Evolutionary conservation across 345 rosid species (phyloP).

Genomic region (Euphorbia lathyris): DNA sequence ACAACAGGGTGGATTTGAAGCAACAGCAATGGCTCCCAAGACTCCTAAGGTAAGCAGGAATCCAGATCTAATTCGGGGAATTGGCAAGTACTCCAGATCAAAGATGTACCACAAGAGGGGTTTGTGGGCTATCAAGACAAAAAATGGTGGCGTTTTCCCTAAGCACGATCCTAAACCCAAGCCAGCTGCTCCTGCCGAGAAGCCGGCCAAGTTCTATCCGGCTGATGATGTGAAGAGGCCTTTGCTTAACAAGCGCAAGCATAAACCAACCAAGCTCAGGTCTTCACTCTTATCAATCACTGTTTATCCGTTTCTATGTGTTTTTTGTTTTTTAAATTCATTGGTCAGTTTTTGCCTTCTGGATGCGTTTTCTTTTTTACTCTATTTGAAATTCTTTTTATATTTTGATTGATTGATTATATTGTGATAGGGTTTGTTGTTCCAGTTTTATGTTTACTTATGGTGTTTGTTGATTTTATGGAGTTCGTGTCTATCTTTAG

Average conservation of each 20-base stretch:
- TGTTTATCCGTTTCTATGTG: not conserved
- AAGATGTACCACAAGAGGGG: conserved; percentile 74
- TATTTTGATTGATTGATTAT: not conserved
- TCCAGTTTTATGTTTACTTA: no score
- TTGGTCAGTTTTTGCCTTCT: not conserved
- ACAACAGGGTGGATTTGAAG: not conserved
- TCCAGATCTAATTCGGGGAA: conserved; percentile 53
- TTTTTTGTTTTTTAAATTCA: not conserved
- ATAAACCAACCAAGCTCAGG: conserved; percentile 67
- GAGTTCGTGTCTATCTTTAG: no score
- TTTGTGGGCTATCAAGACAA: conserved; percentile 74
- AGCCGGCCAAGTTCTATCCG: conserved; percentile 56
- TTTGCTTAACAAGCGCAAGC: conserved; percentile 62
- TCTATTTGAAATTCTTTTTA: not conserved
- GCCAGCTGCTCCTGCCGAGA: conserved; percentile 47
- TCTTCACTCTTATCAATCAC: not conserved
- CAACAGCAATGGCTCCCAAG: conserved; percentile 14
- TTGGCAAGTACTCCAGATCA: conserved; percentile 57
- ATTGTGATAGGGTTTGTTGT: no score
- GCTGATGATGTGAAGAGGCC: conserved; percentile 89
- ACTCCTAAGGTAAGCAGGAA: conserved; percentile 40
- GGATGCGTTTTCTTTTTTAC: not conserved
- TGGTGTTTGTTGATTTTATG: not conserved
- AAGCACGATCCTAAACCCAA: conserved; percentile 60
- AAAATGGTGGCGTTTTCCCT: conserved; percentile 77